Conservation (phyloP, 129 eudicot genomes). For the Flaveria sonorensis region DNA sequence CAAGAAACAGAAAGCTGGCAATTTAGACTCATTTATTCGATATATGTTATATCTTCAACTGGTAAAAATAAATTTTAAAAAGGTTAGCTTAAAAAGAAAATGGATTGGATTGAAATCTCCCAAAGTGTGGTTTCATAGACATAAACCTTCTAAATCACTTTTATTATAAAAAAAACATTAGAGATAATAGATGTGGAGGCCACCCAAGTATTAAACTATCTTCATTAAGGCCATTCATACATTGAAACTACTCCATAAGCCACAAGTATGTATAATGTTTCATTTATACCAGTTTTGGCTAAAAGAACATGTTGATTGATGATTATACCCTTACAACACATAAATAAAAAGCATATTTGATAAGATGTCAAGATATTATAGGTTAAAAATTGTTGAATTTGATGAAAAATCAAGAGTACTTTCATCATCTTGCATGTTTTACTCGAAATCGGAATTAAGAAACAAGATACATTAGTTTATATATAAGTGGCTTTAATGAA, state of each 20-base stretch:
- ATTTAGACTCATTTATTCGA: neutral
- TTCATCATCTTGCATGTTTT: neutral
- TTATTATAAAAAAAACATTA: neutral
- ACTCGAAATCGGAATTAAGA: neutral
- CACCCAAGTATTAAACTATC: neutral
- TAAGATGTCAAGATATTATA: neutral
- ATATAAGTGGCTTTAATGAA: neutral
- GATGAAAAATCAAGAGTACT: neutral
- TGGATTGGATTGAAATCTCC: neutral
- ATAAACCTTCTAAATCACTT: constrained; percentile 3
- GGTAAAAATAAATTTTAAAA: neutral
- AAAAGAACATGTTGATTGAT: neutral
- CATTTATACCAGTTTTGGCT: neutral
- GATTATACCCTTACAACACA: neutral
- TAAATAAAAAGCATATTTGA: neutral
- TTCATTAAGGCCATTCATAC: neutral
- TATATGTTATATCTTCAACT: neutral
- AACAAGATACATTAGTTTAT: neutral
- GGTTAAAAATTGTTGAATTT: neutral
- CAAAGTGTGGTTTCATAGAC: neutral
- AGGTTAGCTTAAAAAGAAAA: neutral
- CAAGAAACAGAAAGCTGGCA: neutral
- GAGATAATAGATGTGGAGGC: neutral
- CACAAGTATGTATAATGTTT: neutral
- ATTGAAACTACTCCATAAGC: neutral